Conservation (phyloP, 2,329 filamentous ascomycete genomes). For the Trichoderma semiorbis region DNA sequence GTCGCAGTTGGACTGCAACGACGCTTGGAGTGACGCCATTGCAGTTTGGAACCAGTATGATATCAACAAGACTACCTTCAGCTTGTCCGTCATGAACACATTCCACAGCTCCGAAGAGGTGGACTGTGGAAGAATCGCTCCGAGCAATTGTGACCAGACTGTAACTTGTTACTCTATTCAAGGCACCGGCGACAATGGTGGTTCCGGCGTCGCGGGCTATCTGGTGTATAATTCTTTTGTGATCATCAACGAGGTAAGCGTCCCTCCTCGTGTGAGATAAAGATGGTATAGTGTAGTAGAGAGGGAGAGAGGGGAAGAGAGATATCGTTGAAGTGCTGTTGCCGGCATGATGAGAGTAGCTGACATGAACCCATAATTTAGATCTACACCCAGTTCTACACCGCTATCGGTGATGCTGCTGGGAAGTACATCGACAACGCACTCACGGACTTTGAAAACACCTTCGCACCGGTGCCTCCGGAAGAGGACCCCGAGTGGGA, state of each 20-base stretch:
- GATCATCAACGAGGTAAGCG: slow-evolving; percentile 20
- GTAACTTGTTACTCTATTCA: background rate
- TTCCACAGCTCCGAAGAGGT: background rate
- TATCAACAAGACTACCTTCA: background rate
- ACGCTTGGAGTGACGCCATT: slow-evolving; percentile 29
- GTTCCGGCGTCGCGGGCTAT: slow-evolving; percentile 20
- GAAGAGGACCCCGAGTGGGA: slow-evolving; percentile 25
- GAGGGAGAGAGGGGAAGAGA: background rate
- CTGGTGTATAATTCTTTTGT: slow-evolving; percentile 28
- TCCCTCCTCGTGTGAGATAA: background rate
- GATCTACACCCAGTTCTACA: background rate
- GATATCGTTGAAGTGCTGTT: background rate
- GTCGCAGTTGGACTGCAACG: slow-evolving; percentile 23
- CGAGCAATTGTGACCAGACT: background rate
- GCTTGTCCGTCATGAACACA: background rate
- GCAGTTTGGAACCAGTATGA: slow-evolving; percentile 22
- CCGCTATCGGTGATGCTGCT: slow-evolving; percentile 18
- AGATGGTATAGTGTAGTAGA: background rate
- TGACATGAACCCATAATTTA: background rate
- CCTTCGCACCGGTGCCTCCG: slow-evolving; percentile 18
- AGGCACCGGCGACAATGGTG: background rate
- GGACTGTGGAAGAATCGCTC: background rate
- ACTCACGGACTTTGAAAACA: slow-evolving; percentile 23
- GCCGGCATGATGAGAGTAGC: background rate
- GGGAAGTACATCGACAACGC: slow-evolving; percentile 17